Percentiles rank a stretch among this genome's conserved stretches.
These are phyloP conservation scores for Physaria fendleri DNA, from an alignment of 345 rosid genomes.

Conservation along the genomic window DNA sequence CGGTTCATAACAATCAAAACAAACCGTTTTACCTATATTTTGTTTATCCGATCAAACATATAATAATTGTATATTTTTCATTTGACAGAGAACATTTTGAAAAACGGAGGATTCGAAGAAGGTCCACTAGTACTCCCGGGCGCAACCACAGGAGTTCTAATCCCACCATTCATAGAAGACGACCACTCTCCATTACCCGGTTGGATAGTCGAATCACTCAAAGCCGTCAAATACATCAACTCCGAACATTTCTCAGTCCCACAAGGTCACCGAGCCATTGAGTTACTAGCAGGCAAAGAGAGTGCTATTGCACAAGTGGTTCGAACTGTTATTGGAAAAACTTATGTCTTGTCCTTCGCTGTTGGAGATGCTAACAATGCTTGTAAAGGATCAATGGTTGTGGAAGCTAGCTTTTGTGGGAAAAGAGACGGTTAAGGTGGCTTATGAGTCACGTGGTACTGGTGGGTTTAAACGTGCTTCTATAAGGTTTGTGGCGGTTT, in stretches of 20 bases:
- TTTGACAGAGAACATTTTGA: conserved; percentile 54
- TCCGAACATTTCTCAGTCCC: conserved; percentile 59
- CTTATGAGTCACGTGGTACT: conserved; percentile 57
- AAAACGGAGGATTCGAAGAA: conserved; percentile 78
- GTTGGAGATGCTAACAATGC: conserved; percentile 73
- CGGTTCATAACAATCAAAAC: no score
- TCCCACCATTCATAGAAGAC: conserved; percentile 80
- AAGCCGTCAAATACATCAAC: conserved; percentile 87
- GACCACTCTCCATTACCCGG: conserved; percentile 76
- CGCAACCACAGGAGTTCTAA: conserved; percentile 59
- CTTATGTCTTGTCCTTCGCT: conserved; percentile 50
- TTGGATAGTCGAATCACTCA: conserved; percentile 84
- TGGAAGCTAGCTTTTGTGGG: conserved; percentile 85
- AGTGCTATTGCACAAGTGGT: conserved; percentile 72
- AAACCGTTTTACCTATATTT: no score
- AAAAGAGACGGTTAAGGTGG: conserved; percentile 43
- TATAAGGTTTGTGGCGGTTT: conserved; percentile 45
- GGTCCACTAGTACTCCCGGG: conserved; percentile 69
- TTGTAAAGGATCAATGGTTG: conserved; percentile 67
- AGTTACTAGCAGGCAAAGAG: conserved; percentile 83
- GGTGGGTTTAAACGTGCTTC: conserved; percentile 70
- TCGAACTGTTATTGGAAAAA: conserved; percentile 46
- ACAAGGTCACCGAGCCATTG: conserved; percentile 58
- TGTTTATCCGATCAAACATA: no score
- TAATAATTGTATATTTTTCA: no score